phyloP scores from a whole-genome alignment of 257 asterid genomes.

The Solanum rostratum region DNA sequence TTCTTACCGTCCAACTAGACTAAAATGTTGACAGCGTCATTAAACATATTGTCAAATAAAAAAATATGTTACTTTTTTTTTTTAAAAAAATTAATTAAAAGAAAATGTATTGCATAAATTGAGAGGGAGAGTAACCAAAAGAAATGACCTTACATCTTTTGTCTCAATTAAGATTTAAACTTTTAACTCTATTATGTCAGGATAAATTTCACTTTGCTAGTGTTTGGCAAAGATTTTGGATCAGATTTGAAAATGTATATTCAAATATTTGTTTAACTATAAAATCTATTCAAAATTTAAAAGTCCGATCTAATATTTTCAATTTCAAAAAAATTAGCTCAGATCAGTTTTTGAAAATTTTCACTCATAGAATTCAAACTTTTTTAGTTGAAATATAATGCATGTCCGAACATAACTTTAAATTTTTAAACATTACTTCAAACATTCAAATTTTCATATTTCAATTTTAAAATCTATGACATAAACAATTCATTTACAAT shows the following conservation, averaged over 20 bases:
- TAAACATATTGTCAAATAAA: not conserved
- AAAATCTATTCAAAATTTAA: not conserved
- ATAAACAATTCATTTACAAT: not conserved
- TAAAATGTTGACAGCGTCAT: not conserved
- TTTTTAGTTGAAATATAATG: not conserved
- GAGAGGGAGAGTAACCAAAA: not conserved
- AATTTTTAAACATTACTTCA: no score
- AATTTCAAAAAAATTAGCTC: not conserved
- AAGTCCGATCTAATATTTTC: not conserved
- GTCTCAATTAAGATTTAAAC: not conserved
- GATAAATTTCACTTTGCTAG: not conserved
- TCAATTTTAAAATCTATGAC: no score
- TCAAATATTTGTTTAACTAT: not conserved
- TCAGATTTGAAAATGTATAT: not conserved
- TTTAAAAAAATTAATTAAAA: no score
- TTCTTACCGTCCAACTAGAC: no score
- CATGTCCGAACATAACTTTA: not conserved
- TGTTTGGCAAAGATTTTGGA: not conserved
- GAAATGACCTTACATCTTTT: not conserved
- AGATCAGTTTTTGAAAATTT: not conserved
- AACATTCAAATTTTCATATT: no score
- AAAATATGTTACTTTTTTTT: no score
- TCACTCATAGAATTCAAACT: not conserved
- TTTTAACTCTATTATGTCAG: not conserved
- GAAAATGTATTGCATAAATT: no score